Base-by-base conservation (phyloP, 139 green algal genomes). In the Picochlorum sp. region DNA sequence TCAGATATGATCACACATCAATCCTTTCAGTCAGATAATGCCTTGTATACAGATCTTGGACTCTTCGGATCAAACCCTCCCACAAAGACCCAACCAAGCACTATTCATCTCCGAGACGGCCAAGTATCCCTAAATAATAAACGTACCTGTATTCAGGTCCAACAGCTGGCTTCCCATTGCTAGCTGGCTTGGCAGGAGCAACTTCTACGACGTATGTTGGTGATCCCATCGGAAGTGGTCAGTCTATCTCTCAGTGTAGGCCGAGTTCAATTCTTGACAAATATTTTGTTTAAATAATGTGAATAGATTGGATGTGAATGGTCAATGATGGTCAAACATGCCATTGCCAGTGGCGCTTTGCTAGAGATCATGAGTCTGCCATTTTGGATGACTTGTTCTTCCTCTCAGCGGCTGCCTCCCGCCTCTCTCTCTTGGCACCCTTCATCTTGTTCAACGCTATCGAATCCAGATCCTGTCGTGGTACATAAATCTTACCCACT, bases 401-500 rank as follows among this genome's bases (percentile, higher is more conserved):
- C 49, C 23, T 52, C 7, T 20, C 55, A 44, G 20, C 60, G 20
- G 61, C 68, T 49, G 60, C 21, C 8, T 56, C 74, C 2, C 83
- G 64, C 15, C 82, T 70, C 63, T 88, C 80, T 13, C 87, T 67
- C 79, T 95, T 93, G 52, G 84, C 38, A 5, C 83, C 79, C 85
- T 97, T 97, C 47, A 77, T 79, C 73, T 96, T 96, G 37, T 73
- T 68, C 9, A 95, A 75, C 15, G 80, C 80, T 50, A 96, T 84
- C 21, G 54, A 72, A 64, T 82, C 82, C 23, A 96, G 64, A 50
- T 88, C 79, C 69, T 97, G 91, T 63, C 79, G 79, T 18, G 89
- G 91, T 80, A 97, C 87, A 81, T 96, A 97, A 62, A 97, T 90
- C 59, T 85, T 83, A 5, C 91, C 90, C 11, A 95, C 84, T 72